A percentile compares a stretch with the other conserved stretches of the same genome.
Conservation (phyloP, 78 protist species). For the Capsaspora owczarzaki region DNA sequence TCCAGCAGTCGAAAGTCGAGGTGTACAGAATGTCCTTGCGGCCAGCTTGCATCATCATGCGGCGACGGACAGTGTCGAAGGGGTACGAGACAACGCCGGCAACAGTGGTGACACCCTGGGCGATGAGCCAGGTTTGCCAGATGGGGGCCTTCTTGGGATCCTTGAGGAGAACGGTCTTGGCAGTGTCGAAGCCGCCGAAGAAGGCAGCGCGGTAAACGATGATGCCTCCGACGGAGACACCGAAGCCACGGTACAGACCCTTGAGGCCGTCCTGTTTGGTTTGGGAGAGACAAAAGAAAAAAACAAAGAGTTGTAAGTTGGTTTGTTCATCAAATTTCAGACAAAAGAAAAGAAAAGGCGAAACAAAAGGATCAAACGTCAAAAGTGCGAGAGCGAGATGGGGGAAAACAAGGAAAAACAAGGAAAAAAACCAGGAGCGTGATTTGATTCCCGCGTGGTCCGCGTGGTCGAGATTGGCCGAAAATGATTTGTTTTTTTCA, state of each 20-base stretch:
- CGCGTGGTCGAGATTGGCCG: too few relatives aligned
- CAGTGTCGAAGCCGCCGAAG: constrained; percentile 91
- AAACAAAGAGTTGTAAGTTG: too few relatives aligned
- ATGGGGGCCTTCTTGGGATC: constrained; percentile 17
- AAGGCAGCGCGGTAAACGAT: constrained; percentile 88
- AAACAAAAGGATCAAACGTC: too few relatives aligned
- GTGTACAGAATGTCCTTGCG: constrained; percentile 67
- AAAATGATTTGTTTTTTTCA: too few relatives aligned
- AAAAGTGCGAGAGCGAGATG: too few relatives aligned
- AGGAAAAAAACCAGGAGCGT: too few relatives aligned
- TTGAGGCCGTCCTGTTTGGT: constrained; percentile 48
- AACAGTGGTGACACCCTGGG: constrained; percentile 42
- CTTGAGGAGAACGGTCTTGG: constrained; percentile 22
- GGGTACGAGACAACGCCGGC: constrained; percentile 92
- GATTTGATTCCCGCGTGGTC: too few relatives aligned
- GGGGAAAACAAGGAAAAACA: too few relatives aligned
- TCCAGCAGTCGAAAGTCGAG: constrained; percentile 69
- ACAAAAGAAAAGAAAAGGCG: too few relatives aligned
- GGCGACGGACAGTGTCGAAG: constrained; percentile 92
- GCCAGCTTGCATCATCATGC: constrained; percentile 85
- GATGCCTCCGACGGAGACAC: constrained; percentile 85
- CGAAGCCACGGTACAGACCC: constrained; percentile 94
- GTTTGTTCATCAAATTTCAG: too few relatives aligned
- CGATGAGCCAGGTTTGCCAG: constrained; percentile 40
- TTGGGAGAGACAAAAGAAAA: too few relatives aligned